Conservation (phyloP, 768 basidiomycete species). For the Kwoniella sp. region DNA sequence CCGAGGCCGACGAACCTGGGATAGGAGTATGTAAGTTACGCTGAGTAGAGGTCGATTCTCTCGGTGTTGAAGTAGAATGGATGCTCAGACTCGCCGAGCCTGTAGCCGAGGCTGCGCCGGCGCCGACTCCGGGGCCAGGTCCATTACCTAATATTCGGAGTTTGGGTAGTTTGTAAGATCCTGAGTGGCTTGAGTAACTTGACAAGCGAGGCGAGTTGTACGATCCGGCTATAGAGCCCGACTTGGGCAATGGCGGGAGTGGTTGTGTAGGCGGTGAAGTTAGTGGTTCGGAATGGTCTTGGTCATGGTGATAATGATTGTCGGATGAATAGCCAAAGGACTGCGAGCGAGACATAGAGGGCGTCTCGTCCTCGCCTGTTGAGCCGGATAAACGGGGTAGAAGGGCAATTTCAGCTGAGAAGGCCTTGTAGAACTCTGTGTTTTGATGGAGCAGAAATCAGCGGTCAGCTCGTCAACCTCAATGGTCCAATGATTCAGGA, state of each 20-base stretch:
- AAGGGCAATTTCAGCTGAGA: conserved; percentile 35
- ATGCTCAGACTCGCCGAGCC: conserved; percentile 4
- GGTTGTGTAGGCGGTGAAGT: conserved; percentile 12
- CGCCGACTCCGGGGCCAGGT: neutral
- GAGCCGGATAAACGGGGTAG: conserved; percentile 26
- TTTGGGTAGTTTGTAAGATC: conserved; percentile 31
- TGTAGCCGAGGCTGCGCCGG: neutral
- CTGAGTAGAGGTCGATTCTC: conserved; percentile 6
- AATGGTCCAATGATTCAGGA: too few relatives aligned
- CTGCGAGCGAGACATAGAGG: neutral
- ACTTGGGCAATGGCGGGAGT: conserved; percentile 6
- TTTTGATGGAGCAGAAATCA: neutral
- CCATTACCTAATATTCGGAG: conserved; percentile 23
- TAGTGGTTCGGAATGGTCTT: neutral
- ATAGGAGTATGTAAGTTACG: neutral
- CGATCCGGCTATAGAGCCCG: neutral
- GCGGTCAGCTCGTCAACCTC: too few relatives aligned
- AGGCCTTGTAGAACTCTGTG: conserved; percentile 40
- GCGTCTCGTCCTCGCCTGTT: neutral
- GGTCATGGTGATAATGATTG: neutral
- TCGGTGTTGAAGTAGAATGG: neutral
- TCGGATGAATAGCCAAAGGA: neutral
- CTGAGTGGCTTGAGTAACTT: conserved; percentile 2
- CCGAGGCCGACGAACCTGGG: neutral
- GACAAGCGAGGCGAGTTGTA: conserved; percentile 14